Evolutionary conservation across 805 yeast genomes (phyloP).

Genomic region (Candida argentea): DNA sequence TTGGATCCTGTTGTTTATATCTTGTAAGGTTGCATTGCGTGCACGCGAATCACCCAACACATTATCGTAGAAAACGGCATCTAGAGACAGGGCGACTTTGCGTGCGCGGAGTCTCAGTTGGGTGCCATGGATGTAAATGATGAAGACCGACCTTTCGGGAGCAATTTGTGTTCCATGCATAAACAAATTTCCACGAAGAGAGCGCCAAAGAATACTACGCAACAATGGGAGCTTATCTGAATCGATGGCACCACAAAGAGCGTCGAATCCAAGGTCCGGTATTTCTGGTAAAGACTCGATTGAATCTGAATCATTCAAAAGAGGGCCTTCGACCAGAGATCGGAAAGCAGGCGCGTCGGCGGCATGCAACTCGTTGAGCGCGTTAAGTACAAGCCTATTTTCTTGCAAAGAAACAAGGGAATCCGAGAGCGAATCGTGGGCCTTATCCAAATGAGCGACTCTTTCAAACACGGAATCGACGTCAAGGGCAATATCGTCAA

Average conservation of each 20-base stretch:
- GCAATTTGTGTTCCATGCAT: conserved; percentile 28
- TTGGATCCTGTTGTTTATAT: conserved; percentile 21
- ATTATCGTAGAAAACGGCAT: conserved; percentile 28
- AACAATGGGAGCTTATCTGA: conserved; percentile 26
- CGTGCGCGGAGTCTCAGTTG: conserved; percentile 23
- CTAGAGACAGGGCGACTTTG: conserved; percentile 27
- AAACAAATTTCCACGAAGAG: conserved; percentile 31
- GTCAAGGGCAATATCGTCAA: conserved; percentile 21
- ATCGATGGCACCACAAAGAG: conserved; percentile 27
- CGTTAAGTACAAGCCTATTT: conserved; percentile 24
- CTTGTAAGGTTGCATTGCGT: conserved; percentile 17
- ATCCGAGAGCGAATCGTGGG: conserved; percentile 17
- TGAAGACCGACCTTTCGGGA: conserved; percentile 24
- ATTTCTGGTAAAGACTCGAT: too few species aligned
- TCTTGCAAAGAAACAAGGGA: conserved; percentile 19
- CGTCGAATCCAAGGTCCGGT: conserved; percentile 22
- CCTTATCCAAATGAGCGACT: conserved; percentile 27
- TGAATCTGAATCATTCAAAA: conserved; percentile 14
- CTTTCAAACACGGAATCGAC: conserved; percentile 18
- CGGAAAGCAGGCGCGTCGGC: background rate
- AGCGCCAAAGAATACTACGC: conserved; percentile 33
- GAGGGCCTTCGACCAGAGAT: conserved; percentile 12
- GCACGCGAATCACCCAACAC: conserved; percentile 19
- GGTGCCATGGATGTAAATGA: conserved; percentile 33
- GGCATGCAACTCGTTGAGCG: conserved; percentile 23